These are phyloP conservation scores for Botrytis paeoniae DNA, from an alignment of 2,329 filamentous ascomycete species.

Conservation along the genomic window DNA sequence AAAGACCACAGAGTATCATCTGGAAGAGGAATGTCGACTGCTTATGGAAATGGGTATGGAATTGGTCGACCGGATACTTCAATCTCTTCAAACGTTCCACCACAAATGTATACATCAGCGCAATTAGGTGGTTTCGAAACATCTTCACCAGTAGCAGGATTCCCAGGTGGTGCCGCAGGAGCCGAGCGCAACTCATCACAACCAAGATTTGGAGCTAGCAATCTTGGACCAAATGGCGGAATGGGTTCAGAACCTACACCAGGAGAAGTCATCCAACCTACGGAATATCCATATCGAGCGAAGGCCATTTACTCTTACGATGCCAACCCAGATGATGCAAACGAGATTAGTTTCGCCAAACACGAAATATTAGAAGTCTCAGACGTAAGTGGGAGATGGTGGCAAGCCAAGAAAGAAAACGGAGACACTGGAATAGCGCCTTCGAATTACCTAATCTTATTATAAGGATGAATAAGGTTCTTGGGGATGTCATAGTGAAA, in stretches of 20 bases:
- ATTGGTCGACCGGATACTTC: constrained; percentile 78
- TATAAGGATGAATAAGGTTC: constrained; percentile 46
- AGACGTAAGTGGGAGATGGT: constrained; percentile 95
- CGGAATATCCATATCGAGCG: constrained; percentile 93
- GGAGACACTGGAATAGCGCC: constrained; percentile 90
- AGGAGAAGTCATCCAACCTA: constrained; percentile 66
- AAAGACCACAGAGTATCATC: constrained; percentile 61
- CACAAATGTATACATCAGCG: constrained; percentile 96
- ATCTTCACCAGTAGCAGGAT: constrained; percentile 68
- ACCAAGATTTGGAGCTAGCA: constrained; percentile 42
- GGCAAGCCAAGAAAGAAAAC: constrained; percentile 93
- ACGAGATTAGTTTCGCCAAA: constrained; percentile 95
- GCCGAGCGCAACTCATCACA: constrained; percentile 60
- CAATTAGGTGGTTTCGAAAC: constrained; percentile 97
- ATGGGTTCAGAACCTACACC: constrained; percentile 34
- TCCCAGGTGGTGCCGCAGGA: constrained; percentile 32
- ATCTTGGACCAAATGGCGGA: constrained; percentile 33
- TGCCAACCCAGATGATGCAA: constrained; percentile 94
- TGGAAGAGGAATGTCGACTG: constrained; percentile 58
- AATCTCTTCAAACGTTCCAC: constrained; percentile 70
- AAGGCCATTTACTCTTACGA: constrained; percentile 99
- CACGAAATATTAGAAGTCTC: constrained; percentile 95
- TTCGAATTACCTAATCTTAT: constrained; percentile 80
- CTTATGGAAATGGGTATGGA: constrained; percentile 68
- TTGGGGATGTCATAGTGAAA: not conserved